Evolutionary conservation across 805 yeast genomes (phyloP), one percentile per base, ranked within the genome.

Genomic region (Komagataella pastoris): DNA sequence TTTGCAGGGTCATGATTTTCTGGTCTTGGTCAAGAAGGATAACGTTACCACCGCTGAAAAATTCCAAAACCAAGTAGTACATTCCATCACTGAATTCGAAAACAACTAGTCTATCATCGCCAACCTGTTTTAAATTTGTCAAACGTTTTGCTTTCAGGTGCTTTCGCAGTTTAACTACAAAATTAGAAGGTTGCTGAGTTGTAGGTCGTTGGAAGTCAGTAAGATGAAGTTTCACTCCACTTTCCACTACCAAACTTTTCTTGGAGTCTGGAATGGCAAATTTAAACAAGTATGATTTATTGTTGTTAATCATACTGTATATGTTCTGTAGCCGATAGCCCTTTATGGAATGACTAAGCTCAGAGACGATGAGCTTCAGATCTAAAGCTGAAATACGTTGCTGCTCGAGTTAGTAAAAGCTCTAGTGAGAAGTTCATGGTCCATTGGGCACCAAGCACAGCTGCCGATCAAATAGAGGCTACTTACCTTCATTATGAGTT

Each of bases 1-100:
- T 79, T 61, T 85, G 90, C 24, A 89, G 67, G 0, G 91, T 72
- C 59, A 89, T 58, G 50, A 90, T 88, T 58, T 77, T 81, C 54
- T 72, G 65, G 18, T 82, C 75, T 24, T 79, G 74, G 64, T 91
- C 95, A 55, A 91, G 71, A 18, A 91, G 71, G 17, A 91, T 70
- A 51, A 91, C 78, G 62, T 91, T 91, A 24, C 99, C 99, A 2
- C 97, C 97, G 62, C 97, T 86, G 69, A 90, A 91, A 60, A 91
- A 91, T 65, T 91, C 99, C 51, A 91, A 66, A 0, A 88, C 96
- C 56, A 91, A 68, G 58, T 85, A 83, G 60, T 69, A 81, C 50
- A 78, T 59, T 2, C 96, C 96, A 59, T 88, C 96, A 47, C 90
- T 81, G 66, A 91, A 91, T 54, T 87, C 81, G 47, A 91, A 65